phyloP scores from a whole-genome alignment of 768 basidiomycete genomes.

The Trametes cingulata region DNA sequence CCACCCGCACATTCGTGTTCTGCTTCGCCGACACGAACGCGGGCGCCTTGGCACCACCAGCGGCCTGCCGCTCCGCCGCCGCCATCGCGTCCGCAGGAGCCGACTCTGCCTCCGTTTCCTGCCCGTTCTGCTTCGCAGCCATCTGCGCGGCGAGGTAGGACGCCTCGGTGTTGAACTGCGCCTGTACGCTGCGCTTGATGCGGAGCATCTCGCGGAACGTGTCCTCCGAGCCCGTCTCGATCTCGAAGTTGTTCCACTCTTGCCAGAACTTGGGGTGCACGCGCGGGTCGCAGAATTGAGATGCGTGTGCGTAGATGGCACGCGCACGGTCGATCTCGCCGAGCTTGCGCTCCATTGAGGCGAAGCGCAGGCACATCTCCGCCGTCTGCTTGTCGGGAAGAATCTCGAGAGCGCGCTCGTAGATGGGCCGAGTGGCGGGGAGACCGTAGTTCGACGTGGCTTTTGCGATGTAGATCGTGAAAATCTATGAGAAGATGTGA shows the following conservation, averaged over 20 bases:
- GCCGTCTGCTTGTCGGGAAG: conserved; percentile 94
- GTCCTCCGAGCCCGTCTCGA: conserved; percentile 98
- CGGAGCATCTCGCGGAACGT: conserved; percentile 95
- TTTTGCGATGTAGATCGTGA: conserved; percentile 95
- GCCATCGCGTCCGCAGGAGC: conserved; percentile 80
- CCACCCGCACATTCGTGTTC: conserved; percentile 42
- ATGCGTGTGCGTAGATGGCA: conserved; percentile 95
- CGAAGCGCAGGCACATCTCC: conserved; percentile 97
- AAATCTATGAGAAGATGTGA: conserved; percentile 63
- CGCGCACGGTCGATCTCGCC: conserved; percentile 98
- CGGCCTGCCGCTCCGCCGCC: conserved; percentile 69
- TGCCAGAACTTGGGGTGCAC: conserved; percentile 91
- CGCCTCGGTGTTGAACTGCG: conserved; percentile 97
- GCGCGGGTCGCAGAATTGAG: conserved; percentile 97
- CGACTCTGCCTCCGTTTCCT: conserved; percentile 34
- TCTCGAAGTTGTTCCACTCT: conserved; percentile 97
- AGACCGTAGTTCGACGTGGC: conserved; percentile 94
- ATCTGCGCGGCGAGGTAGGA: conserved; percentile 92
- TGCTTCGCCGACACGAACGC: conserved; percentile 77
- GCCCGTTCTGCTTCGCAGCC: conserved; percentile 47
- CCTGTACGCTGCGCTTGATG: conserved; percentile 97
- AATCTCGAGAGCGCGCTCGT: conserved; percentile 91
- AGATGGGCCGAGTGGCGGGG: conserved; percentile 94
- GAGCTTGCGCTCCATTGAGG: conserved; percentile 92
- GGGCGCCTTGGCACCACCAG: conserved; percentile 51